A percentile compares a stretch with the other conserved stretches of the same genome.
These are phyloP conservation scores for Trapa incisa DNA, from an alignment of 345 rosid species.

Conservation along the genomic window DNA sequence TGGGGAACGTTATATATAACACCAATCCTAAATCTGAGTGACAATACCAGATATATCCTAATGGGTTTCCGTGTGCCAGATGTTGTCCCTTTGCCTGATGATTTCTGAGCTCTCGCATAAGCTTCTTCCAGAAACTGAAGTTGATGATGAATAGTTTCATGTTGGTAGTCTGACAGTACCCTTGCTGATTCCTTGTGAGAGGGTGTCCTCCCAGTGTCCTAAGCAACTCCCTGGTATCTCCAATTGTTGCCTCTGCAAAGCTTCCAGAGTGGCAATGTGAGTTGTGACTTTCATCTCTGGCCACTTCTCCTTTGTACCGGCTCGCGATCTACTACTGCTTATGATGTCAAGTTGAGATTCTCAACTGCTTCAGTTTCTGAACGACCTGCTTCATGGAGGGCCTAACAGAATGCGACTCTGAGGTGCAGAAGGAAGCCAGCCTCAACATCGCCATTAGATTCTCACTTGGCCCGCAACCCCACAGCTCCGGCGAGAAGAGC, in stretches of 20 bases:
- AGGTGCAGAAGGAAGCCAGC: slow-evolving; percentile 46
- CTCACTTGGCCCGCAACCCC: slow-evolving; percentile 43
- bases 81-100: background rate
- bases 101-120: background rate
- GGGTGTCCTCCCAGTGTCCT: background rate
- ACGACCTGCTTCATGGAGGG: slow-evolving; percentile 50
- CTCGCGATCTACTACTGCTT: slow-evolving; percentile 4
- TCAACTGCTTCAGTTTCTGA: slow-evolving; percentile 42
- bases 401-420: slow-evolving; percentile 36
- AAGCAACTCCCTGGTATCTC: background rate
- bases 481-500: slow-evolving; percentile 34
- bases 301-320: background rate
- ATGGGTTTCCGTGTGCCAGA: no score
- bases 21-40: no score
- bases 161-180: background rate
- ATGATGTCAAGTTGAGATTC: slow-evolving; percentile 4
- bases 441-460: slow-evolving; percentile 32
- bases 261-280: background rate
- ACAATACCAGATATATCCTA: no score
- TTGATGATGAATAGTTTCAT: background rate
- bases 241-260: background rate
- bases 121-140: background rate
- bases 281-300: slow-evolving; percentile 1
- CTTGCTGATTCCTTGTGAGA: background rate
- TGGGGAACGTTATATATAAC: no score